Conservation (phyloP, 108 stramenopile species). For the Nitzschia palea region DNA sequence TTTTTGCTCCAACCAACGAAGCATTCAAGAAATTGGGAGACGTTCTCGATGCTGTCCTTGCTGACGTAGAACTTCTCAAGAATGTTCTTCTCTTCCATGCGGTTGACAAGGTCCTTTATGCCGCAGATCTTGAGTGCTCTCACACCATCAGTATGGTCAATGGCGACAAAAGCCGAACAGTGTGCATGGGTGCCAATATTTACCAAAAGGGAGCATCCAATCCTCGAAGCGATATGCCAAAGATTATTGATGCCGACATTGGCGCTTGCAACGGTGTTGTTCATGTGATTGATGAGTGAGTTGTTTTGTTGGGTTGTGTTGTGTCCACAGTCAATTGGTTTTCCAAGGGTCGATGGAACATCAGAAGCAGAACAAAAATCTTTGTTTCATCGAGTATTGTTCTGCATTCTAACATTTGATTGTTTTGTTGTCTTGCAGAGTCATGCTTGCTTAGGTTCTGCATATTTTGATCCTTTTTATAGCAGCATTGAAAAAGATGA, state of each 20-base stretch:
- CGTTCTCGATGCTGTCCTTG: neutral
- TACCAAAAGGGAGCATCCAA: slow-evolving; percentile 33
- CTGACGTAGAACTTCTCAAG: neutral
- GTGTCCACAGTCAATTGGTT: too few relatives aligned
- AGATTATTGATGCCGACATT: slow-evolving; percentile 34
- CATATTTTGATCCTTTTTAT: too few relatives aligned
- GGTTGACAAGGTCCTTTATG: neutral
- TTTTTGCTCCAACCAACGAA: slow-evolving; percentile 50
- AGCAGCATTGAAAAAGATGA: too few relatives aligned
- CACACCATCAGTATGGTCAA: slow-evolving; percentile 23
- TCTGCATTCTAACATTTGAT: too few relatives aligned
- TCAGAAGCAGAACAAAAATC: too few relatives aligned
- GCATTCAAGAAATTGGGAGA: slow-evolving; percentile 33
- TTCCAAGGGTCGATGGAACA: too few relatives aligned
- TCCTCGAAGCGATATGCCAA: slow-evolving; percentile 2
- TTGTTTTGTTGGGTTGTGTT: too few relatives aligned
- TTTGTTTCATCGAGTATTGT: too few relatives aligned
- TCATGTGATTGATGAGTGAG: slow-evolving; percentile 52
- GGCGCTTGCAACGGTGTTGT: slow-evolving; percentile 50
- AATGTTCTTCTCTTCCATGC: neutral
- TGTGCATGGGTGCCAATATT: slow-evolving; percentile 10
- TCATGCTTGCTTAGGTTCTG: too few relatives aligned
- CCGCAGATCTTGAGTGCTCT: slow-evolving; percentile 15
- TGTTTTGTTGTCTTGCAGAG: too few relatives aligned
- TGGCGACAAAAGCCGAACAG: slow-evolving; percentile 23